These are phyloP conservation scores for Gleditsia sinensis DNA, from an alignment of 306 rosid species.

Conservation along the genomic window DNA sequence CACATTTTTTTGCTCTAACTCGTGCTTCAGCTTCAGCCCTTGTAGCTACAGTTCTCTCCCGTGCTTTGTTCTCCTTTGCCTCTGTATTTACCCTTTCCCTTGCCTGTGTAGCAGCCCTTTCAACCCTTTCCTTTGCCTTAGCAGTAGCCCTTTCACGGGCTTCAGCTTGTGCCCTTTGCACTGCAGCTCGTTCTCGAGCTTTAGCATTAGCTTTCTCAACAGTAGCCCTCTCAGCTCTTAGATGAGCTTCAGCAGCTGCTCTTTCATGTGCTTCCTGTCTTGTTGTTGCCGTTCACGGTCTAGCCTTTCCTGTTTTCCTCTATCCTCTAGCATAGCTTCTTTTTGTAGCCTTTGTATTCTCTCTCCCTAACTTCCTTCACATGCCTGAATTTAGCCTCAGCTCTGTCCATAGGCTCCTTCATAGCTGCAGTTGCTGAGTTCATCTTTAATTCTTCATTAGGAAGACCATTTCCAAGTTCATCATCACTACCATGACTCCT, in stretches of 20 bases:
- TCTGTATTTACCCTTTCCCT: constrained; percentile 68
- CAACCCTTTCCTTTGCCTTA: constrained; percentile 62
- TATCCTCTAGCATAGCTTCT: constrained; percentile 49
- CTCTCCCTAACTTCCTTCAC: constrained; percentile 91
- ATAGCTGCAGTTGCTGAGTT: constrained; percentile 91
- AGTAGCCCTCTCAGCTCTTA: constrained; percentile 82
- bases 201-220: constrained; percentile 78
- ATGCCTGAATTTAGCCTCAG: constrained; percentile 86
- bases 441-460: constrained; percentile 75
- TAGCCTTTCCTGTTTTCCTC: constrained; percentile 65
- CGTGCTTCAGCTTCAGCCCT: constrained; percentile 76
- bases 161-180: constrained; percentile 86
- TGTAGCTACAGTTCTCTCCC: constrained; percentile 45
- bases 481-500: constrained; percentile 53
- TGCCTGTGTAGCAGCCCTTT: no score
- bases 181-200: constrained; percentile 96
- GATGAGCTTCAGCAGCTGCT: constrained; percentile 79
- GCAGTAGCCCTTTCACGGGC: constrained; percentile 96
- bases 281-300: constrained; percentile 60
- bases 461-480: constrained; percentile 61
- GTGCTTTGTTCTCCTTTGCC: constrained; percentile 45
- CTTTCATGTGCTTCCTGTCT: constrained; percentile 88
- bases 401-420: constrained; percentile 95
- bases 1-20: constrained; percentile 67
- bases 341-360: constrained; percentile 68